A percentile compares a stretch with the other conserved stretches of the same genome.
Conservation (phyloP, 805 yeast species). For the Isabelozyma rhagii region DNA sequence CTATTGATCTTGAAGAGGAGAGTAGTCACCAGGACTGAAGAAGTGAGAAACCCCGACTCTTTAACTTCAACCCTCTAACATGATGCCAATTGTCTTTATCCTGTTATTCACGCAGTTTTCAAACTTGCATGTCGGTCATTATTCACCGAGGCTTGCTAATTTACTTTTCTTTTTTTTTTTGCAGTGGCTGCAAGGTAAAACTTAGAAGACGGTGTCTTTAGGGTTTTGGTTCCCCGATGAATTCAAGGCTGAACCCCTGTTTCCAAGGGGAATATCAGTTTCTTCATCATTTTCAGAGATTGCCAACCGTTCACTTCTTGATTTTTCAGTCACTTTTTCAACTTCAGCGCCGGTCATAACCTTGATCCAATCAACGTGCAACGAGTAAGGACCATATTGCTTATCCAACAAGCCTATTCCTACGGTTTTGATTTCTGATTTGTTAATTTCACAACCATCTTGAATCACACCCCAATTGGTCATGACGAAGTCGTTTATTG, state of each 20-base stretch:
- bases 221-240: slow-evolving; percentile 27
- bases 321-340: slow-evolving; percentile 34
- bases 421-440: slow-evolving; percentile 61
- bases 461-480: slow-evolving; percentile 74
- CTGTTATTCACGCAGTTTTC: background rate
- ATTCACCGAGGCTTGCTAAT: no score
- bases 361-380: slow-evolving; percentile 71
- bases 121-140: no score
- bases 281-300: slow-evolving; percentile 7
- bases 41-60: background rate
- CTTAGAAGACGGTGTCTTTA: slow-evolving; percentile 29
- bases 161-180: no score
- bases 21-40: background rate
- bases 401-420: slow-evolving; percentile 79
- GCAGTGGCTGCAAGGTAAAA: background rate
- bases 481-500: slow-evolving; percentile 73
- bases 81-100: background rate
- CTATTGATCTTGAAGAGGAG: background rate
- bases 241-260: slow-evolving; percentile 24
- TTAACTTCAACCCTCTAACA: no score
- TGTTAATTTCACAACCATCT: slow-evolving; percentile 55
- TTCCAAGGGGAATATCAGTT: slow-evolving; percentile 7
- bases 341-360: slow-evolving; percentile 59
- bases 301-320: slow-evolving; percentile 24
- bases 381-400: slow-evolving; percentile 70